Percentiles rank a stretch among this genome's conserved stretches.
Conservation (phyloP, 2,329 filamentous ascomycete genomes). For the Penicillium crustosum region DNA sequence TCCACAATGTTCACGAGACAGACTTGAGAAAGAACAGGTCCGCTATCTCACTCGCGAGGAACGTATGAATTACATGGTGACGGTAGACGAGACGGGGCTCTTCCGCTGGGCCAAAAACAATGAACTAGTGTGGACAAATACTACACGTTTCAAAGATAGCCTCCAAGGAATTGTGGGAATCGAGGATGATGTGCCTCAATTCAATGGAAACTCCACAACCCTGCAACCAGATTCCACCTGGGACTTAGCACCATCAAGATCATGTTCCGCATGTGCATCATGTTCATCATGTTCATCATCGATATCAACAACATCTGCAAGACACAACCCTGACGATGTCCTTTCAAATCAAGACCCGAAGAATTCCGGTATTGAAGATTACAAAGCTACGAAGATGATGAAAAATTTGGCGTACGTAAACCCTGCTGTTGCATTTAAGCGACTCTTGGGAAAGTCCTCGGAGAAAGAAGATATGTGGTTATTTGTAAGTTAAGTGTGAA, state of each 20-base stretch:
- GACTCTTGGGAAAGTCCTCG: conserved; percentile 68
- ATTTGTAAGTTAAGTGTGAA: conserved; percentile 54
- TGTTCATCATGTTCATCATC: conserved; percentile 8
- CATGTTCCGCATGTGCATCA: neutral
- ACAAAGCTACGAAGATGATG: conserved; percentile 61
- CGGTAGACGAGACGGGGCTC: conserved; percentile 69
- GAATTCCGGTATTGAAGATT: conserved; percentile 64
- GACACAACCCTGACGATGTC: neutral
- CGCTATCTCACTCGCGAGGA: conserved; percentile 83
- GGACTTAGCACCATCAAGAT: neutral
- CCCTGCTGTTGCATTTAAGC: conserved; percentile 72
- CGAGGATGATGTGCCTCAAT: conserved; percentile 61
- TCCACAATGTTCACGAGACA: conserved; percentile 68
- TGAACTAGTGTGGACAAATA: conserved; percentile 71
- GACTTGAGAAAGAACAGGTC: conserved; percentile 74
- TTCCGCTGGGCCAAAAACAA: conserved; percentile 88
- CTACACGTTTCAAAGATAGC: conserved; percentile 70
- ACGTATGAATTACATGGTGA: conserved; percentile 75
- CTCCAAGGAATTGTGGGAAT: conserved; percentile 68
- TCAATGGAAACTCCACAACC: conserved; percentile 37
- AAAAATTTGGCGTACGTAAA: conserved; percentile 65
- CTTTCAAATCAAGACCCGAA: conserved; percentile 37
- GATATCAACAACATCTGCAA: conserved; percentile 27
- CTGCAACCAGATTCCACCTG: neutral
- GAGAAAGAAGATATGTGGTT: conserved; percentile 91